Evolutionary conservation across 805 yeast genomes (phyloP), one percentile per base, ranked within the genome.

Genomic region (Lipomyces mesembrius): DNA sequence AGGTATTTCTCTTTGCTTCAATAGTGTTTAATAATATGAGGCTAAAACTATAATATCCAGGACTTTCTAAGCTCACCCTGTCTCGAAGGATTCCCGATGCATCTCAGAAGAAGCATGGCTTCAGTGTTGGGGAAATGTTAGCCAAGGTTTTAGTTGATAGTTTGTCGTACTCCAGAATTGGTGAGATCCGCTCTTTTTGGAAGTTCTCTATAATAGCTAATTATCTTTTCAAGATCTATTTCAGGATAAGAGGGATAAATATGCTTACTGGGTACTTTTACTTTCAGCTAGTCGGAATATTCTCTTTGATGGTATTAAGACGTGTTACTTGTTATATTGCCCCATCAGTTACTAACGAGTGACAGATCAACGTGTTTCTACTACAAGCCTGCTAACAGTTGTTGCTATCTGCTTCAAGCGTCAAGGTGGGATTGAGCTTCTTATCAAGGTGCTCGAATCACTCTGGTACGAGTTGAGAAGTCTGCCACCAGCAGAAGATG

Each of bases 351-450:
- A 22, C 53, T 66, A 60, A 59, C 37, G 22, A 27, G 57, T 20
- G 49, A 7, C 37, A 66, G 71, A 66, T 43, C 67, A 60, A 56
- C 64, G 71, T 7, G 70, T 57, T 22, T 53, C 62, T 20, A 11
- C 68, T 12, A 59, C 69, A 11, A 60, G 57, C 46, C 22, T 68
- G 14, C 68, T 64, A 25, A 69, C 68, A 8, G 65, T 64, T 25
- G 75, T 75, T 2, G 74, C 74, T 57, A 72, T 75, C 20, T 70
- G 72, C 63, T 77, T 76, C 67, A 73, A 75, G 57, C 74, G 75
- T 57, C 62, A 57, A 20, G 74, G 76, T 20, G 79, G 79, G 2
- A 56, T 77, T 29, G 66, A 72, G 52, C 57, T 61, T 20, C 51
- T 76, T 39, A 57, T 72, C 43, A 66, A 67, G 12, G 64, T 76